Percentiles rank a stretch among this genome's conserved stretches.
Conservation (phyloP, 2,329 filamentous ascomycete species). For the Pyrenochaeta sp. region DNA sequence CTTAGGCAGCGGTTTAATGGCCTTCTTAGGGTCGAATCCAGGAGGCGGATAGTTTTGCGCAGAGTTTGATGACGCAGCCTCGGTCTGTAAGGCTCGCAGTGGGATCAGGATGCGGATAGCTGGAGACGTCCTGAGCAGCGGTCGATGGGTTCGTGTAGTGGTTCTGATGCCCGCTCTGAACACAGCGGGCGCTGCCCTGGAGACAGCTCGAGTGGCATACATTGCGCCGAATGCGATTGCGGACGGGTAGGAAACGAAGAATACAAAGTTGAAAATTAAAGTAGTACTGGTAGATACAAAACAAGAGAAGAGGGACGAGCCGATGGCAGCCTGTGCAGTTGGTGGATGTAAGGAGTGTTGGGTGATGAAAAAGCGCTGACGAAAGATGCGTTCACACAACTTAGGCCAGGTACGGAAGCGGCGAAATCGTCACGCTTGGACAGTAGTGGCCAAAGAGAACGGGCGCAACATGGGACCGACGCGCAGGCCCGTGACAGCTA, state of each 20-base stretch:
- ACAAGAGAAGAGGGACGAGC: slow-evolving; percentile 14
- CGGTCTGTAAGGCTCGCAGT: slow-evolving; percentile 63
- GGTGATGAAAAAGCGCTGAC: slow-evolving; percentile 25
- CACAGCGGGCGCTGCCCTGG: slow-evolving; percentile 57
- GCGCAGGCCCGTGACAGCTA: slow-evolving; percentile 5
- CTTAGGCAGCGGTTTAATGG: slow-evolving; percentile 80
- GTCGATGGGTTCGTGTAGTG: slow-evolving; percentile 50
- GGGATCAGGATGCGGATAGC: slow-evolving; percentile 68
- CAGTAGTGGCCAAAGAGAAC: slow-evolving; percentile 15
- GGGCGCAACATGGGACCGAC: slow-evolving; percentile 3
- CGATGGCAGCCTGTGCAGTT: slow-evolving; percentile 9
- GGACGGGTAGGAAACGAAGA: slow-evolving; percentile 24
- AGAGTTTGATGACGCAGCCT: slow-evolving; percentile 60
- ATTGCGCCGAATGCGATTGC: slow-evolving; percentile 47
- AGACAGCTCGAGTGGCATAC: slow-evolving; percentile 56
- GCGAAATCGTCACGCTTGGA: slow-evolving; percentile 27
- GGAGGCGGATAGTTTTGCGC: slow-evolving; percentile 75
- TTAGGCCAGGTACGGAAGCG: slow-evolving; percentile 13
- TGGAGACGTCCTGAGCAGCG: slow-evolving; percentile 61
- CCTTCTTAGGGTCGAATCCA: slow-evolving; percentile 88
- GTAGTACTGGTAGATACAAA: slow-evolving; percentile 7
- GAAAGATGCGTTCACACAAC: slow-evolving; percentile 13
- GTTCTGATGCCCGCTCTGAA: slow-evolving; percentile 55
- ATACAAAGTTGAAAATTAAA: slow-evolving; percentile 11
- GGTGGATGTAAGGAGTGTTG: slow-evolving; percentile 18